These are phyloP conservation scores for Acacia pycnantha DNA, from an alignment of 331 rosid genomes.

Conservation along the genomic window DNA sequence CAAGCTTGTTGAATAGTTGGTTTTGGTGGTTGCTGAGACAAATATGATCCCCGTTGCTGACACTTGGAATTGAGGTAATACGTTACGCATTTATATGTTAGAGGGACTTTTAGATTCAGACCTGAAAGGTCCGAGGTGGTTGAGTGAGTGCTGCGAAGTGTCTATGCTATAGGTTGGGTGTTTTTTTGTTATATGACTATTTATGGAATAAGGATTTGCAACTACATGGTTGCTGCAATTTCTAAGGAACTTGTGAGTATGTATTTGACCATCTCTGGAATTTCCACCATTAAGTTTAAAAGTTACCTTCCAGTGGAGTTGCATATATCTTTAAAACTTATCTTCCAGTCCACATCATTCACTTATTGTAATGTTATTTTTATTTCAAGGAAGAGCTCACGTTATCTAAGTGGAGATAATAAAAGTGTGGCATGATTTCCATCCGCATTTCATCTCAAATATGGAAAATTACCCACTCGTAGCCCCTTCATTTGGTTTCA, in stretches of 20 bases:
- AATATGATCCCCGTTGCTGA: neutral
- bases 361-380: neutral
- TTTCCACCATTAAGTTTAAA: constrained; percentile 5
- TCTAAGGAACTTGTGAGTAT: neutral
- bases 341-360: neutral
- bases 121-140: neutral
- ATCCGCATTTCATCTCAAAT: neutral
- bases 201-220: constrained; percentile 12
- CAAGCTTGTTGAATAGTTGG: neutral
- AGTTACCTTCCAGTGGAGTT: neutral
- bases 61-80: neutral
- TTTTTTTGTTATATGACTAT: neutral
- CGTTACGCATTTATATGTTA: neutral
- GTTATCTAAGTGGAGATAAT: neutral
- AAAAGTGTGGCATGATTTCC: neutral
- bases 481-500: constrained; percentile 4
- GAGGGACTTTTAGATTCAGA: neutral
- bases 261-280: neutral
- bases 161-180: neutral
- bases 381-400: constrained; percentile 10
- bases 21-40: neutral
- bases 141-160: neutral
- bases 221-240: neutral
- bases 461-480: constrained; percentile 2
- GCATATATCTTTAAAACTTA: neutral